Evolutionary conservation across 371 early-diverging fungal species (phyloP).

Genomic region (Nosema muscidifuracis): DNA sequence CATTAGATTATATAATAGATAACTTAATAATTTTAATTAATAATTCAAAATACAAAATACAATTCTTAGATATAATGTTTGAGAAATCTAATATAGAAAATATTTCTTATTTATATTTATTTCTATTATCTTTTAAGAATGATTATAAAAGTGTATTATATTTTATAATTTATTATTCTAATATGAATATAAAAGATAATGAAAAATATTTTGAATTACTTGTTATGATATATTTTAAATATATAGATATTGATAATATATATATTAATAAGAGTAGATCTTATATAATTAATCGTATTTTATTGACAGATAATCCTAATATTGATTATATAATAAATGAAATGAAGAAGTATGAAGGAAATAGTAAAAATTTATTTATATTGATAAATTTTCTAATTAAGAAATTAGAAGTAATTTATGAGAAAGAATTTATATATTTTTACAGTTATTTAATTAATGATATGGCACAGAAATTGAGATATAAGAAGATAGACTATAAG

Average conservation of each 20-base stretch:
- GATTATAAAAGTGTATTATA: slow-evolving; percentile 1
- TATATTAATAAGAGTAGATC: background rate
- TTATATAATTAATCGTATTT: background rate
- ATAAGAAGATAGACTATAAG: no score
- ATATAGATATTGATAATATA: background rate
- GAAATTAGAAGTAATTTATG: background rate
- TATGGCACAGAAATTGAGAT: background rate
- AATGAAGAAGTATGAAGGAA: background rate
- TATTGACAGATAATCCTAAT: background rate
- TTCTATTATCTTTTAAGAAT: slow-evolving; percentile 8
- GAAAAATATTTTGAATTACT: slow-evolving; percentile 7
- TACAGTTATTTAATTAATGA: background rate
- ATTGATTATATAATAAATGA: background rate
- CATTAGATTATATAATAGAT: background rate
- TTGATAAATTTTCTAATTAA: background rate
- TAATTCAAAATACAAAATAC: slow-evolving; percentile 11
- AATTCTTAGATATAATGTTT: slow-evolving; percentile 26
- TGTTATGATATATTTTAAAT: background rate
- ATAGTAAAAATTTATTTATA: background rate
- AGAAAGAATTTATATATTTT: slow-evolving; percentile 1
- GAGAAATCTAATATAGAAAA: background rate
- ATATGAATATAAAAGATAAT: background rate
- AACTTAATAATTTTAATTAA: slow-evolving; percentile 1
- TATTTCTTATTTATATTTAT: slow-evolving; percentile 26
- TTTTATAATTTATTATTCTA: background rate